phyloP scores from a whole-genome alignment of 2,329 filamentous ascomycete genomes.

The Hyphodiscus sp. region DNA sequence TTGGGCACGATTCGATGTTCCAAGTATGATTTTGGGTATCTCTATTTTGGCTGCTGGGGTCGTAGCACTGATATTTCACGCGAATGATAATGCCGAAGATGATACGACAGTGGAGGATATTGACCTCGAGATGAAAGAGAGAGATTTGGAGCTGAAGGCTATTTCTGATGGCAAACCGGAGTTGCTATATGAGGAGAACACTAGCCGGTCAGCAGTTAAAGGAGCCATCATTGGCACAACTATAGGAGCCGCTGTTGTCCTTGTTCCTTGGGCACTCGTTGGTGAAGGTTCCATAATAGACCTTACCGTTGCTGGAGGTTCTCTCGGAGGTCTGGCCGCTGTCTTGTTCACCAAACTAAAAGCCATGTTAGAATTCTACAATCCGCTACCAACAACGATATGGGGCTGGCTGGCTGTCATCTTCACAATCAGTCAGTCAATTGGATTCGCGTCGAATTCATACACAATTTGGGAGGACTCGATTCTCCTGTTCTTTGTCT shows the following conservation, averaged over 20 bases:
- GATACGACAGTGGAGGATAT: constrained; percentile 49
- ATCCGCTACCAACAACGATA: constrained; percentile 62
- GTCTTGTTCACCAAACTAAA: constrained; percentile 32
- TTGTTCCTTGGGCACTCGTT: constrained; percentile 16
- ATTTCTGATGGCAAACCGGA: constrained; percentile 19
- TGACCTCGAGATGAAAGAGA: constrained; percentile 54
- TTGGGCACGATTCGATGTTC: constrained; percentile 89
- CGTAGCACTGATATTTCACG: constrained; percentile 65
- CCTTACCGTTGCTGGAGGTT: constrained; percentile 17
- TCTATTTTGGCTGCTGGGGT: constrained; percentile 62
- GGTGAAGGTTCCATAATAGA: constrained; percentile 16
- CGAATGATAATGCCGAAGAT: constrained; percentile 51
- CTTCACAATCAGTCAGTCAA: constrained; percentile 80
- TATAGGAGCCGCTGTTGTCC: constrained; percentile 18
- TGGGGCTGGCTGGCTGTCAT: constrained; percentile 86
- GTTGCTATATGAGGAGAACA: constrained; percentile 19
- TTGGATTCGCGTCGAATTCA: constrained; percentile 94
- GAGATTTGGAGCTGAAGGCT: constrained; percentile 45
- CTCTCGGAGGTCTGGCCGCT: constrained; percentile 30
- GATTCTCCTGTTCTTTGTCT: constrained; percentile 85
- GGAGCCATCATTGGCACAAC: constrained; percentile 24
- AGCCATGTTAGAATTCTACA: constrained; percentile 31
- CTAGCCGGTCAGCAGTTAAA: constrained; percentile 17
- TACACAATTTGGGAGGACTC: constrained; percentile 99
- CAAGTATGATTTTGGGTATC: constrained; percentile 78